phyloP scores from a whole-genome alignment of 2,329 filamentous ascomycete species.

The Cadophora sp. region DNA sequence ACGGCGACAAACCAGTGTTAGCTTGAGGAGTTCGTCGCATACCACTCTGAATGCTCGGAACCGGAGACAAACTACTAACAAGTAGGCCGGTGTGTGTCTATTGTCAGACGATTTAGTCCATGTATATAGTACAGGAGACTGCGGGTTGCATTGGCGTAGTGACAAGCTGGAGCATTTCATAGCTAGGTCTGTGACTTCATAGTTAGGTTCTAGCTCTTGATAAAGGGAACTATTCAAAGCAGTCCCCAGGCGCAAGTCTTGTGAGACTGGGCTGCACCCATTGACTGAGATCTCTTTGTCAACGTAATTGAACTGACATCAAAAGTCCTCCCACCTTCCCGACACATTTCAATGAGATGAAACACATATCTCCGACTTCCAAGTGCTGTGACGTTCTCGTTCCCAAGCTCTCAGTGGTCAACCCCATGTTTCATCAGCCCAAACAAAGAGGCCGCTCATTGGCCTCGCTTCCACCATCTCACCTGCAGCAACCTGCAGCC shows the following conservation, averaged over 20 bases:
- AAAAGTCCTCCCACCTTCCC: background rate
- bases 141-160: background rate
- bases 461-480: constrained; percentile 4
- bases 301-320: background rate
- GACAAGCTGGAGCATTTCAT: background rate
- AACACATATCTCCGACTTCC: background rate
- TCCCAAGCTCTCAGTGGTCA: background rate
- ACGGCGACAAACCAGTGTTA: constrained; percentile 26
- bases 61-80: constrained; percentile 27
- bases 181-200: background rate
- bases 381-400: background rate
- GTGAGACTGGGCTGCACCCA: too few species aligned
- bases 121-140: constrained; percentile 5
- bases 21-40: constrained; percentile 32
- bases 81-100: constrained; percentile 20
- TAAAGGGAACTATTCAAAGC: background rate
- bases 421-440: constrained; percentile 5
- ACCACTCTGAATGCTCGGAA: constrained; percentile 30
- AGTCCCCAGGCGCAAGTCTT: background rate
- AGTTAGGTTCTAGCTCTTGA: background rate
- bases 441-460: constrained; percentile 12
- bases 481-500: constrained; percentile 7
- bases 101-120: background rate
- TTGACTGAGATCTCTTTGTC: background rate
- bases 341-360: background rate